Base-by-base conservation (phyloP, 192 early-diverging fungal genomes). In the Linnemannia hyalina region DNA sequence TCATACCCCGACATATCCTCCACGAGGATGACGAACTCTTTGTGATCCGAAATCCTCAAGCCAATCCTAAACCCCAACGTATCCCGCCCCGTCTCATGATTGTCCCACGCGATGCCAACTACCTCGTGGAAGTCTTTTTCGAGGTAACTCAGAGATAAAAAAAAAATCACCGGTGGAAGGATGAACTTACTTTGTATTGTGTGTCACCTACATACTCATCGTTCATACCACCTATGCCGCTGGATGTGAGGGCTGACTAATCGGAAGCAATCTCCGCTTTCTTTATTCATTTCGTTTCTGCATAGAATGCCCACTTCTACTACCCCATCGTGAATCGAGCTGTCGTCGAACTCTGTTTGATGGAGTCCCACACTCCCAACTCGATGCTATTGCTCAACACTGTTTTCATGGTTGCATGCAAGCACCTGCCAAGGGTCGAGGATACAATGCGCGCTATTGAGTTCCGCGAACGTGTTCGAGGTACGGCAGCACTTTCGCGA, bases 351-450 rank as follows among this genome's bases (percentile, higher is more conserved):
- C 46, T 77, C 36, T 68, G 42, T 8, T 38, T 83, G 81, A 78
- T 83, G 81, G 81, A 83, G 46, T 71, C 81, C 4, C 32, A 83
- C 35, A 65, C 69, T 10, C 75, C 81, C 23, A 46, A 77, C 4
- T 40, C 81, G 8, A 23, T 83, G 32, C 76, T 83, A 6, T 20
- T 83, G 16, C 70, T 83, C n/a, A 83, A 77, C 36, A 76, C 77
- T 26, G 29, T 83, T 3, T 83, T 83, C 63, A 83, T 83, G 81
- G 68, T 63, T 15, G 81, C 81, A 32, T 83, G 75, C 40, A 83
- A 74, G 72, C 81, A 83, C 55, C 46, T 83, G 22, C 57, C n/a
- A 16, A 55, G 76, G 52, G n/a, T 32, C 11, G 77, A 60, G 6
- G 81, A 83, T 32, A 77, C 77, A 20, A 73, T 74, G 15, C 81